Percentiles rank a stretch among this genome's conserved stretches.
These are phyloP conservation scores for Calcarisporium arbuscula DNA, from an alignment of 2,329 filamentous ascomycete species.

Conservation along the genomic window DNA sequence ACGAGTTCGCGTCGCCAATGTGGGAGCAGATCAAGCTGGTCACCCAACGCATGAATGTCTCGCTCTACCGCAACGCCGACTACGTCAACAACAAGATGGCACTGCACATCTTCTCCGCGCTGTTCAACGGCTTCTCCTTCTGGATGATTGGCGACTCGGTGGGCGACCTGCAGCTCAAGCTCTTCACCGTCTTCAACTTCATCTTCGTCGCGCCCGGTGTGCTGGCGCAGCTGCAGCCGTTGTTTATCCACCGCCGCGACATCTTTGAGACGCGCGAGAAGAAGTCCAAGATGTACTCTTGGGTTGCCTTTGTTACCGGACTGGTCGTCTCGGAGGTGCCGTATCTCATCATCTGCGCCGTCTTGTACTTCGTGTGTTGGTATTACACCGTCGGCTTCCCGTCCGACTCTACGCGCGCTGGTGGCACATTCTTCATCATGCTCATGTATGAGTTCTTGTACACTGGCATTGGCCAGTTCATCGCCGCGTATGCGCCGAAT, in stretches of 20 bases:
- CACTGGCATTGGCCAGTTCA: conserved; percentile 54
- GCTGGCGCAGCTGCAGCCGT: conserved; percentile 51
- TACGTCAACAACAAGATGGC: conserved; percentile 60
- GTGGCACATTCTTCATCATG: conserved; percentile 48
- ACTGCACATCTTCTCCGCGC: conserved; percentile 46
- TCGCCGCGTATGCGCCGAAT: conserved; percentile 58
- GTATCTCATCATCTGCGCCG: conserved; percentile 36
- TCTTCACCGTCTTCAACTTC: conserved; percentile 58
- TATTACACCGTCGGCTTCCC: conserved; percentile 53
- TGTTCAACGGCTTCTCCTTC: conserved; percentile 58
- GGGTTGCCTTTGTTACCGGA: conserved; percentile 51
- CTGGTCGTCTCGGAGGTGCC: conserved; percentile 43
- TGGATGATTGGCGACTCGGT: conserved; percentile 51
- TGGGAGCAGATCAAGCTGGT: conserved; percentile 58
- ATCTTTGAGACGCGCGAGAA: conserved; percentile 55
- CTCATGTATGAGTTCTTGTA: conserved; percentile 55
- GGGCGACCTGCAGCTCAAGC: conserved; percentile 43
- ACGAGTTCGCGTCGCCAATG: conserved; percentile 68
- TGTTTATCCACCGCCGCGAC: conserved; percentile 50
- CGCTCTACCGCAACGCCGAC: conserved; percentile 60
- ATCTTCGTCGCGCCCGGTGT: conserved; percentile 55
- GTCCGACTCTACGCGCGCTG: conserved; percentile 35
- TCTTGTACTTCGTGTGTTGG: conserved; percentile 47
- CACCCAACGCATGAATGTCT: conserved; percentile 53
- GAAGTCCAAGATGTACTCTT: conserved; percentile 55